phyloP scores from a whole-genome alignment of 2,329 filamentous ascomycete genomes.

The Ascochyta clinopodiicola region DNA sequence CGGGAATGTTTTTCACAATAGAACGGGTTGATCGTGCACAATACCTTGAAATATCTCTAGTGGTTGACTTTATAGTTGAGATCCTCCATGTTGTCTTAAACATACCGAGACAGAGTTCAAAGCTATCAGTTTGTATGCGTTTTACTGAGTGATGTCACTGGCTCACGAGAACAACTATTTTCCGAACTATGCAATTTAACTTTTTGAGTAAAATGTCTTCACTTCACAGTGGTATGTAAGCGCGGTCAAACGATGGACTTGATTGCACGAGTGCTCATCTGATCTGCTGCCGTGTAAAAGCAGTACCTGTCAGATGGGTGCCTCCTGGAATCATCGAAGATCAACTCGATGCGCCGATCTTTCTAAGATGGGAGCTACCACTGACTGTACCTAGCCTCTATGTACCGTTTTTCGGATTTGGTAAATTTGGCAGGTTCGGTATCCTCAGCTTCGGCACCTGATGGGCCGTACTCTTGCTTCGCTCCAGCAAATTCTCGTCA shows the following conservation, averaged over 20 bases:
- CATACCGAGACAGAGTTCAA: no score
- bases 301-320: neutral
- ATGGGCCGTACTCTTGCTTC: neutral
- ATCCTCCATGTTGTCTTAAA: no score
- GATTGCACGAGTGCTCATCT: neutral
- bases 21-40: no score
- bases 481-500: neutral
- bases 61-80: no score
- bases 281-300: neutral
- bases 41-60: no score
- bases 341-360: neutral
- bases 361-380: neutral
- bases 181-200: no score
- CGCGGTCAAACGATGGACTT: neutral
- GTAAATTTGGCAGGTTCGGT: neutral
- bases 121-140: no score
- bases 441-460: neutral
- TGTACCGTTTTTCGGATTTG: neutral
- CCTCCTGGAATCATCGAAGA: neutral
- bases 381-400: neutral
- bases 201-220: no score
- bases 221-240: neutral
- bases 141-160: no score
- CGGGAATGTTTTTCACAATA: no score
- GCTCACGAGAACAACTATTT: no score